A percentile compares a stretch with the other conserved stretches of the same genome.
These are phyloP conservation scores for Venturia effusa DNA, from an alignment of 2,329 filamentous ascomycete genomes.

Conservation along the genomic window DNA sequence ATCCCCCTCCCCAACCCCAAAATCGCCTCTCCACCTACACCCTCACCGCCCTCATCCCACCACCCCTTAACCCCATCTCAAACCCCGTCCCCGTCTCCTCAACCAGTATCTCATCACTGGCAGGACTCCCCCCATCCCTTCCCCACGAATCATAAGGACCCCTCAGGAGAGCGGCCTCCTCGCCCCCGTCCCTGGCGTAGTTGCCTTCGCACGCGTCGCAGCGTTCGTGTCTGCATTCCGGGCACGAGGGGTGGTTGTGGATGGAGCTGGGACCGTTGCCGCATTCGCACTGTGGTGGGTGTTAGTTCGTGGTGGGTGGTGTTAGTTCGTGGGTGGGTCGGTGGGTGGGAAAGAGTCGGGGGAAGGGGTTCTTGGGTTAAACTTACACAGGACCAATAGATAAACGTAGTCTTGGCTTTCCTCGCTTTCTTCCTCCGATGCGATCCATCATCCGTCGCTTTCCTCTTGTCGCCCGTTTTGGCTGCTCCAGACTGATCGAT, in stretches of 20 bases:
- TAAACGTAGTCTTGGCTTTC: not conserved
- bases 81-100: not conserved
- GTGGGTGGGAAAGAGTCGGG: not conserved
- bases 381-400: slow-evolving; percentile 3
- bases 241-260: not conserved
- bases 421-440: not conserved
- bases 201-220: not conserved
- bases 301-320: not conserved
- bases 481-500: not conserved
- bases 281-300: not conserved
- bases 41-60: not conserved
- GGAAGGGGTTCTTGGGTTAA: not conserved
- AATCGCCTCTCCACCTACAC: too few species aligned
- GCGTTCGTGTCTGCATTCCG: not conserved
- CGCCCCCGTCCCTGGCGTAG: not conserved
- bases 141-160: not conserved
- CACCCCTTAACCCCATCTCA: not conserved
- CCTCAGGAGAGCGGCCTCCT: not conserved
- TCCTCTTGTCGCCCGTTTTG: not conserved
- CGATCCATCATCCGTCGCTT: not conserved
- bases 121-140: not conserved
- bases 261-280: not conserved
- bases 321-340: not conserved
- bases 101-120: not conserved
- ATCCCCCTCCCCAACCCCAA: too few species aligned